Percentiles rank a stretch among this genome's conserved stretches.
Evolutionary conservation across 805 yeast genomes (phyloP).

Genomic region (Candida peoriensis): DNA sequence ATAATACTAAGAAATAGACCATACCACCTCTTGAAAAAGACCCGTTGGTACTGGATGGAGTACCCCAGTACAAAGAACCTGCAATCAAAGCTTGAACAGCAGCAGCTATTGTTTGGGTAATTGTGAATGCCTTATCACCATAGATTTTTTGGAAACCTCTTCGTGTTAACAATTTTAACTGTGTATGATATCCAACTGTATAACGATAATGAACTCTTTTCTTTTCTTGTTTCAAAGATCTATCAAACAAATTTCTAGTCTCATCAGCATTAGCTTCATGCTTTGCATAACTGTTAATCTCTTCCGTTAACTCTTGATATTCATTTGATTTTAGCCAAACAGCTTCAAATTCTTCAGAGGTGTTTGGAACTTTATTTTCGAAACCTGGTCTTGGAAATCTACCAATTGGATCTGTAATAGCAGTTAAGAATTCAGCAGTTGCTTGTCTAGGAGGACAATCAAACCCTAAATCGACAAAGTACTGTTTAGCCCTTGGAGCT

Average conservation of each 20-base stretch:
- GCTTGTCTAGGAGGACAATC: slow-evolving; percentile 60
- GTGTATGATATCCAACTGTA: slow-evolving; percentile 32
- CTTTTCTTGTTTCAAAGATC: slow-evolving; percentile 26
- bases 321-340: slow-evolving; percentile 51
- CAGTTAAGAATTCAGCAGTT: slow-evolving; percentile 68
- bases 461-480: slow-evolving; percentile 62
- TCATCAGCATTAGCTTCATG: slow-evolving; percentile 21
- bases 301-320: slow-evolving; percentile 32
- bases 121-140: slow-evolving; percentile 53
- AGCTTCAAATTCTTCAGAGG: slow-evolving; percentile 56
- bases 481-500: slow-evolving; percentile 44
- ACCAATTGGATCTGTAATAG: slow-evolving; percentile 66
- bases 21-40: slow-evolving; percentile 64
- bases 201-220: slow-evolving; percentile 23
- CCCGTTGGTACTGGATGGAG: slow-evolving; percentile 45
- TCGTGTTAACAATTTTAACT: slow-evolving; percentile 40
- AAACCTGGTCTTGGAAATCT: slow-evolving; percentile 44
- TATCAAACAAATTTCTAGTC: slow-evolving; percentile 29
- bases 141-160: slow-evolving; percentile 51
- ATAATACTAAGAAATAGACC: slow-evolving; percentile 53
- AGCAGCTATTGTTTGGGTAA: slow-evolving; percentile 26
- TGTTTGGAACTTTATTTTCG: slow-evolving; percentile 50
- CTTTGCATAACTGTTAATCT: slow-evolving; percentile 40
- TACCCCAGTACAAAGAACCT: slow-evolving; percentile 58
- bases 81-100: slow-evolving; percentile 52